Base-by-base conservation (phyloP, 2,329 filamentous ascomycete genomes). In the Epichloe scottii region DNA sequence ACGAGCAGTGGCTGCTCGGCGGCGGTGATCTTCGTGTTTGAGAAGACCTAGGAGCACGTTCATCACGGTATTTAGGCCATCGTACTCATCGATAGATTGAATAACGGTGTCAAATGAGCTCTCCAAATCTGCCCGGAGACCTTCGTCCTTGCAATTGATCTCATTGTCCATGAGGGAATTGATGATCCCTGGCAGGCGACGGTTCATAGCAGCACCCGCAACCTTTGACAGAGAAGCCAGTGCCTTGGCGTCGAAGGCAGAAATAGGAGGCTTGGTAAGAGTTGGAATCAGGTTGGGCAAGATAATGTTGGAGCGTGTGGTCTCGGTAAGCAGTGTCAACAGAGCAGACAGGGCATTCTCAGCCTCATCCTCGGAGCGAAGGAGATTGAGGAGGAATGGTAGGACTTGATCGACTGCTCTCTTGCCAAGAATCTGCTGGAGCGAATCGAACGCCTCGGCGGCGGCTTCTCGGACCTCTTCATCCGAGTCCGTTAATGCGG, bases 141-240 rank as follows among this genome's bases (percentile, higher is more conserved):
- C 70, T n/a, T 87, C 84, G 51, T 96, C 87, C 56, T 82, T 81
- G 63, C 79, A 81, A 51, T 78, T 76, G 53, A 97, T 82, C 48
- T 95, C 87, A 58, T 89, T 94, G 65, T 97, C 90, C 84, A 97
- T 89, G 44, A 98, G 78, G 2, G 89, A 84, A 66, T 95, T 96
- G 68, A 98, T 79, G 56, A 98, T 95, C 55, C 81, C 86, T 15
- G 91, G 89, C 53, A 98, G 70, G 59, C 89, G 84, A 61, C 93
- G 80, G 59, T 90, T 94, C 87, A 98, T 95, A 50, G 90, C 84
- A 50, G 84, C 77, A 49, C 89, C 85, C 54, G 93, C 91, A 48
- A 98, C 94, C 67, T 90, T 84, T 47, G 94, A 90, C 59, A 98
- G 71, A 26, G 93, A 97, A 38, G 93, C 93, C 56, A 98, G 73